These are phyloP conservation scores for Boletus vermiculosoides DNA, from an alignment of 768 basidiomycete genomes.

Conservation along the genomic window DNA sequence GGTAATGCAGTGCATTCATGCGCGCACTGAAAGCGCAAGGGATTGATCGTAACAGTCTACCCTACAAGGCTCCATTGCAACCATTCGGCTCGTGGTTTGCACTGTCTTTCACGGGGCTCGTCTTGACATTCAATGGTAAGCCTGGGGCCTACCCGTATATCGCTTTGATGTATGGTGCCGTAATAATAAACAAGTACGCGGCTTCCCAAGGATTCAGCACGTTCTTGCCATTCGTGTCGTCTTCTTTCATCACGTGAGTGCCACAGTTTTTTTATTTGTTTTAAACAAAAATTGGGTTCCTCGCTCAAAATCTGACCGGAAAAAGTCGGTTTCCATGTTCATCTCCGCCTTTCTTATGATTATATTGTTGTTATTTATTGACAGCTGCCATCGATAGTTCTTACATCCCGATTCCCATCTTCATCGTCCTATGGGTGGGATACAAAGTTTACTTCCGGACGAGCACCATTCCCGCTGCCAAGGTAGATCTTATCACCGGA, in stretches of 20 bases:
- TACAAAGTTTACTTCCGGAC: slow-evolving; percentile 28
- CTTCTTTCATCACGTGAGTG: slow-evolving; percentile 61
- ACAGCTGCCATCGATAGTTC: neutral
- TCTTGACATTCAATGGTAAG: slow-evolving; percentile 56
- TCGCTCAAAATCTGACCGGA: no score
- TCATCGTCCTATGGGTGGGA: slow-evolving; percentile 12
- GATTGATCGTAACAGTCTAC: slow-evolving; percentile 41
- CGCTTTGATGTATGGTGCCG: slow-evolving; percentile 8
- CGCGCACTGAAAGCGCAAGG: slow-evolving; percentile 37
- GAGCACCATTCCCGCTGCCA: slow-evolving; percentile 34
- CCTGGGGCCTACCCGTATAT: slow-evolving; percentile 1
- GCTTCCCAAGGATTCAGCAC: slow-evolving; percentile 19
- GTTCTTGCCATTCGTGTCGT: slow-evolving; percentile 42
- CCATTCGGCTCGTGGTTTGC: slow-evolving; percentile 64
- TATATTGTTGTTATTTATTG: neutral
- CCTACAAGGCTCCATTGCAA: slow-evolving; percentile 60
- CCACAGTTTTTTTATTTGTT: slow-evolving; percentile 9
- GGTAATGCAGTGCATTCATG: slow-evolving; percentile 17
- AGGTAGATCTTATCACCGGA: slow-evolving; percentile 62
- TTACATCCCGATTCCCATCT: slow-evolving; percentile 18
- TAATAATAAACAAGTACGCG: neutral
- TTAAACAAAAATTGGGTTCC: neutral
- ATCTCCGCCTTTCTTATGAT: slow-evolving; percentile 20
- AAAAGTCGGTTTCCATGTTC: slow-evolving; percentile 17
- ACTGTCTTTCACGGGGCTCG: slow-evolving; percentile 47